A percentile compares a stretch with the other conserved stretches of the same genome.
phyloP scores from a whole-genome alignment of 1,139 yeast genomes.

The Debaryomycetaceae sp. region DNA sequence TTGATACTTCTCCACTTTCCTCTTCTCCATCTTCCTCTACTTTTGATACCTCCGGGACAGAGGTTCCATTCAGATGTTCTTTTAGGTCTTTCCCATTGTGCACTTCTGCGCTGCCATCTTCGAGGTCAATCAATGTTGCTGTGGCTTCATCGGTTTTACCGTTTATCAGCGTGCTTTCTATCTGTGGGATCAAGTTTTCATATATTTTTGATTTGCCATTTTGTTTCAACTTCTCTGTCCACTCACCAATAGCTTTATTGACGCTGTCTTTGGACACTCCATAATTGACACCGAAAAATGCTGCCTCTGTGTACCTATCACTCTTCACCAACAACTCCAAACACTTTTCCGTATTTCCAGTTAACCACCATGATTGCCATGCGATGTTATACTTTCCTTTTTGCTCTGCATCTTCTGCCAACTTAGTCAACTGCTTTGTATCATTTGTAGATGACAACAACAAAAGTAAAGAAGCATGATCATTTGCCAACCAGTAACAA shows the following conservation, averaged over 20 bases:
- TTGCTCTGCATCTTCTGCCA: conserved; percentile 63
- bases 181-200: conserved; percentile 50
- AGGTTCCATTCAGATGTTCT: conserved; percentile 8
- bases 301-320: conserved; percentile 79
- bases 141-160: conserved; percentile 12
- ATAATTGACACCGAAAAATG: conserved; percentile 75
- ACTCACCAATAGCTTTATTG: conserved; percentile 48
- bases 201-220: conserved; percentile 59
- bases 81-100: conserved; percentile 7
- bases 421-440: conserved; percentile 50
- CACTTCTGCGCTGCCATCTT: conserved; percentile 10
- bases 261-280: conserved; percentile 46
- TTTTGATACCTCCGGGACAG: conserved; percentile 14
- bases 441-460: conserved; percentile 82
- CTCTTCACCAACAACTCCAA: conserved; percentile 64
- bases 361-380: conserved; percentile 86
- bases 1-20: too few relatives aligned
- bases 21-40: conserved; percentile 12
- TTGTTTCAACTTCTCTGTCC: conserved; percentile 59
- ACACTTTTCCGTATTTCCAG: conserved; percentile 67
- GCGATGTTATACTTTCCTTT: conserved; percentile 86
- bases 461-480: conserved; percentile 76
- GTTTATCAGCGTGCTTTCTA: conserved; percentile 20
- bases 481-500: conserved; percentile 77
- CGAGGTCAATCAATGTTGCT: conserved; percentile 30